A percentile compares a stretch with the other conserved stretches of the same genome.
Conservation (phyloP, 176 grass and related monocot genomes). For the Calamus simplicifolius region DNA sequence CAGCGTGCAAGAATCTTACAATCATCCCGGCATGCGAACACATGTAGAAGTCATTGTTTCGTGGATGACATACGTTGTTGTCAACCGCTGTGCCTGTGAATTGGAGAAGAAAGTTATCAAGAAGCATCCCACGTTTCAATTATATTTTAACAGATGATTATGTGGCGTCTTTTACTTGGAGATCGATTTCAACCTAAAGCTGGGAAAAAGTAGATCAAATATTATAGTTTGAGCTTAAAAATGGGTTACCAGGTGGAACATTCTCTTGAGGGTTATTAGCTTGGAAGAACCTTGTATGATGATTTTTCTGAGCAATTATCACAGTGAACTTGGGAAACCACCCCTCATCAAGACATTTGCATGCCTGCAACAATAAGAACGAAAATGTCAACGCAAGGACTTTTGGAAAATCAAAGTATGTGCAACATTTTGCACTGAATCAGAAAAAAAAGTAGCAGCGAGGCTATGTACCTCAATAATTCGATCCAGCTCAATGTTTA, state of each 20-base stretch:
- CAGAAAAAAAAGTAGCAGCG: too few species aligned
- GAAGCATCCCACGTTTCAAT: too few species aligned
- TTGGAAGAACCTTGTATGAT: slow-evolving; percentile 84
- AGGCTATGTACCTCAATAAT: slow-evolving; percentile 56
- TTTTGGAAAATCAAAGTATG: too few species aligned
- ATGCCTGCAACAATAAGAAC: slow-evolving; percentile 36
- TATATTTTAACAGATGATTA: too few species aligned
- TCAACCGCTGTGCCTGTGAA: slow-evolving; percentile 74
- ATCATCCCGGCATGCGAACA: slow-evolving; percentile 80
- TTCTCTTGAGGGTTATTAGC: slow-evolving; percentile 43
- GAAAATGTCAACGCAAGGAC: neutral
- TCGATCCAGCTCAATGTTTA: slow-evolving; percentile 85
- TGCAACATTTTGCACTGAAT: too few species aligned
- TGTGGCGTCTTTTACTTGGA: too few species aligned
- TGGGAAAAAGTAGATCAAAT: too few species aligned
- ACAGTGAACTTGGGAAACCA: slow-evolving; percentile 72
- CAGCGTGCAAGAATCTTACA: slow-evolving; percentile 31
- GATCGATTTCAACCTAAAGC: too few species aligned
- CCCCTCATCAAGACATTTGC: slow-evolving; percentile 64
- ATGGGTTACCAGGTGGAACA: slow-evolving; percentile 62
- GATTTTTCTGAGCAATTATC: slow-evolving; percentile 91
- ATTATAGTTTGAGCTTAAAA: too few species aligned
- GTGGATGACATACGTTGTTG: slow-evolving; percentile 76
- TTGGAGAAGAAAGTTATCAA: neutral
- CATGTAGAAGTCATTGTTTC: slow-evolving; percentile 97